Base-by-base conservation (phyloP, 2,329 filamentous ascomycete species). In the Aquanectria penicillioides region DNA sequence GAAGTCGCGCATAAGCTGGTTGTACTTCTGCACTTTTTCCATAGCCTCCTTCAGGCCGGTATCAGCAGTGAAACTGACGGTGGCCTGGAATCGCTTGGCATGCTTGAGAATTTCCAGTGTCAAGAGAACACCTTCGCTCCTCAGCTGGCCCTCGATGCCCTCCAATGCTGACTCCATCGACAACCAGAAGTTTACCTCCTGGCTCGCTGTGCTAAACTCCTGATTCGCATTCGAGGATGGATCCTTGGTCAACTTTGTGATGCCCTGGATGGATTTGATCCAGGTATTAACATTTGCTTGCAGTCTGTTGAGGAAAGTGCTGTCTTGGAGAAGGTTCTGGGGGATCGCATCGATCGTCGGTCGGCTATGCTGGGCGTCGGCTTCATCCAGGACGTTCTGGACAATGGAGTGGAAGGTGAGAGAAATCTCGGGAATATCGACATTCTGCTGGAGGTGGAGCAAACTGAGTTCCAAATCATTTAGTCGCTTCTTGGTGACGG, bases 151-250 rank as follows among this genome's bases (percentile, higher is more conserved):
- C 74, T 97, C 94, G 59, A 99, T 97, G 23, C 90, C 90, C 74
- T 97, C 94, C 63, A 99, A 78, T 5, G 94, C 92, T 13, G 90
- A 91, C 76, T 99, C 96, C 91, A 99, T 97, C 2, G 93, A 96
- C 47, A 99, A 77, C 95, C 95, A 99, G 73, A 99, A 99, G 76
- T 97, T 97, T 76, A 99, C 97, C 76, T 99, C 95, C 75, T 98
- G 95, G 55, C 92, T 94, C 26, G 95, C 95, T 18, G 93, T 97
- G 67, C 78, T 81, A 58, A 81, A 80, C 55, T 81, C 78, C 61
- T 80, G 78, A 52, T 75, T 77, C 84, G 65, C 85, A 83, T 74
- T 89, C 73, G 81, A 86, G 5, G 82, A 81, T 1, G 92, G 88
- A 69, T 99, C 95, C 71, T 93, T 89, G 34, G 93, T 92, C 81